phyloP scores from a whole-genome alignment of 2,329 filamentous ascomycete species.

The Phoma sp. region DNA sequence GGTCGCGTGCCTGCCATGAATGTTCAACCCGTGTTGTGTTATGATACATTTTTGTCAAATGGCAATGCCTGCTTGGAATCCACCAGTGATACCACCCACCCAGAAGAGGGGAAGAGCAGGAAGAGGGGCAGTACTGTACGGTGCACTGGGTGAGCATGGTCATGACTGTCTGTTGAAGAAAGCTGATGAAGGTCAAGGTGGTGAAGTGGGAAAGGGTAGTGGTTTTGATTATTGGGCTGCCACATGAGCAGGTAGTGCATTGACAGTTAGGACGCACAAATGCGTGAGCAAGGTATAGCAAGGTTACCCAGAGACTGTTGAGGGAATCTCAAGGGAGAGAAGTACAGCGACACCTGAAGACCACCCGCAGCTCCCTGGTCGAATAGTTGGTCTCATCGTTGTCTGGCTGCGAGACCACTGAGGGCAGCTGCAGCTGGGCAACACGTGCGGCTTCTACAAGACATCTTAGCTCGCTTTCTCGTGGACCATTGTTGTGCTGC shows the following conservation, averaged over 20 bases:
- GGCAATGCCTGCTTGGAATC: not conserved
- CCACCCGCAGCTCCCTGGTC: not conserved
- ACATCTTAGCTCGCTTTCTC: not conserved
- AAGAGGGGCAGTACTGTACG: not conserved
- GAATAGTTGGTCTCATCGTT: not conserved
- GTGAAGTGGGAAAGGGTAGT: not conserved
- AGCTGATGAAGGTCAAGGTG: not conserved
- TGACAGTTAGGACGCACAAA: conserved; percentile 8
- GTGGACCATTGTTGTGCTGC: not conserved
- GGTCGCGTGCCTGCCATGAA: conserved; percentile 8
- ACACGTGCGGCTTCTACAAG: not conserved
- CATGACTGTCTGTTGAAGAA: not conserved
- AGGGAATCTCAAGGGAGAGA: conserved; percentile 9
- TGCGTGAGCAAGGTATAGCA: conserved; percentile 1
- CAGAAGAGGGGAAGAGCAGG: no score
- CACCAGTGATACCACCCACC: no score
- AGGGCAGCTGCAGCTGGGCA: conserved; percentile 4
- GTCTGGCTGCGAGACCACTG: not conserved
- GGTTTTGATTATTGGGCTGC: not conserved
- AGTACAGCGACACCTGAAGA: conserved; percentile 3
- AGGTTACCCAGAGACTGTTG: conserved; percentile 3
- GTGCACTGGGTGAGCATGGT: not conserved
- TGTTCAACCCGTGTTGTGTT: not conserved
- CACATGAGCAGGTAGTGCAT: conserved; percentile 5
- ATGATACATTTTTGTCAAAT: not conserved